These are phyloP conservation scores for Globisporangium sylvaticum DNA, from an alignment of 352 stramenopile species.

Conservation along the genomic window DNA sequence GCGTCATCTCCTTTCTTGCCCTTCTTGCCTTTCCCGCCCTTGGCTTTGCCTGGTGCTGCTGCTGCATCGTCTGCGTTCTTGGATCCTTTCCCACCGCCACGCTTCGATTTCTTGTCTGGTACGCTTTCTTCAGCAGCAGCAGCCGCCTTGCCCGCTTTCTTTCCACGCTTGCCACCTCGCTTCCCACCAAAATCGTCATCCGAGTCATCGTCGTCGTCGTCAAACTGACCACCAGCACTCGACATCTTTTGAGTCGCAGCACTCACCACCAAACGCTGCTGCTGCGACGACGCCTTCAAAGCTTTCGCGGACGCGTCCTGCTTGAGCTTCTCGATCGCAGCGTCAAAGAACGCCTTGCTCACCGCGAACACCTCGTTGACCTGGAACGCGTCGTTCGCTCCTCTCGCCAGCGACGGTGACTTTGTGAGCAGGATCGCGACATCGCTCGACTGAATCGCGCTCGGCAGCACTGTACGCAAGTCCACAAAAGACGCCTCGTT, in stretches of 20 bases:
- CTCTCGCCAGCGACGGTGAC: constrained; percentile 29
- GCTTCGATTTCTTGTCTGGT: constrained; percentile 44
- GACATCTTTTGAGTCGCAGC: constrained; percentile 13
- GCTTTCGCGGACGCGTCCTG: constrained; percentile 48
- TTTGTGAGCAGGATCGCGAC: constrained; percentile 47
- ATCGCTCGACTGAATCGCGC: constrained; percentile 41
- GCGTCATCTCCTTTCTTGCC: constrained; percentile 33
- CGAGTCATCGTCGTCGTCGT: constrained; percentile 34
- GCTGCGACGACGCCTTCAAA: constrained; percentile 26
- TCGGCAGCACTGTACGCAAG: constrained; percentile 54
- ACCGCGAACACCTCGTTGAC: constrained; percentile 60
- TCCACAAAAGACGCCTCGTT: constrained; percentile 70
- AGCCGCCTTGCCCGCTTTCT: constrained; percentile 27
- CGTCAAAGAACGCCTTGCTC: constrained; percentile 50
- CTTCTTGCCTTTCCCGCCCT: constrained; percentile 44
- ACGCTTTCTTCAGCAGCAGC: constrained; percentile 10
- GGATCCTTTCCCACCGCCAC: constrained; percentile 26
- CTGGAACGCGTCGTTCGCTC: constrained; percentile 33
- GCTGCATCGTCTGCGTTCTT: constrained; percentile 29
- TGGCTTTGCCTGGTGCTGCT: constrained; percentile 17
- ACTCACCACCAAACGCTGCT: constrained; percentile 16
- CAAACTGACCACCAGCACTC: not conserved
- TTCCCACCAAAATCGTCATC: constrained; percentile 37
- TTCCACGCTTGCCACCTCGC: constrained; percentile 29
- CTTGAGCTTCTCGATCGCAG: constrained; percentile 40